Base-by-base conservation (phyloP, 2,329 filamentous ascomycete genomes). In the Alternaria consortialis region DNA sequence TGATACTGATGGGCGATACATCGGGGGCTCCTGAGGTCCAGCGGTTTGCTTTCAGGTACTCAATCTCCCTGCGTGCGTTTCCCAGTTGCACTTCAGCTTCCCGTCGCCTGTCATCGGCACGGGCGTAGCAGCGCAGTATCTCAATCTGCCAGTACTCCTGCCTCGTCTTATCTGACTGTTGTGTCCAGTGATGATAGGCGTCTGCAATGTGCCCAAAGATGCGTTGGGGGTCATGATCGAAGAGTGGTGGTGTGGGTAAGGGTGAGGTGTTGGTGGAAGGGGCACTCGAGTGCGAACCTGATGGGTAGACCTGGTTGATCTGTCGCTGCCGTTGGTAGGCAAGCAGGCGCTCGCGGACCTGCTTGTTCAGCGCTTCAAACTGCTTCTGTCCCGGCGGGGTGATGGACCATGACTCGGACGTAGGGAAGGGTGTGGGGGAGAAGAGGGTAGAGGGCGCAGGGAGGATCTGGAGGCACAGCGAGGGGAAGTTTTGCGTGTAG, bases 401-500 rank as follows among this genome's bases (percentile, higher is more conserved):
- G 32, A 97, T 86, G 0, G 93, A 93, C 88, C 94, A 97, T 0
- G 92, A 95, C 3, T 89, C 87, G 20, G 87, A 84, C 0, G 90
- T 92, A 2, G 93, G 84, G 71, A 96, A 90, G 31, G 93, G 92
- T 7, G 90, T 92, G 0, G 90, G 87, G 9, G 92, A 91, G 80
- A 94, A 94, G 7, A 97, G 84, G 0, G 92, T 95, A 4, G 92
- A 89, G 3, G 94, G 93, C 9, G 91, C 85, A 36, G 91, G 88
- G 1, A 98, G 87, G 67, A 94, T 90, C 65, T 91, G 91, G 11
- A 97, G 86, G 36, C 90, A 93, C 40, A 98, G 85, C 7, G 91
- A 89, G 7, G 94, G 93, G 72, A 97, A 97, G 61, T 93, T 93
- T 75, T 97, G 88, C 5, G 91, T 85, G 62, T 94, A 87, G 34